Conservation (phyloP, 140 eudicot species). For the Ambrosia hybrid region DNA sequence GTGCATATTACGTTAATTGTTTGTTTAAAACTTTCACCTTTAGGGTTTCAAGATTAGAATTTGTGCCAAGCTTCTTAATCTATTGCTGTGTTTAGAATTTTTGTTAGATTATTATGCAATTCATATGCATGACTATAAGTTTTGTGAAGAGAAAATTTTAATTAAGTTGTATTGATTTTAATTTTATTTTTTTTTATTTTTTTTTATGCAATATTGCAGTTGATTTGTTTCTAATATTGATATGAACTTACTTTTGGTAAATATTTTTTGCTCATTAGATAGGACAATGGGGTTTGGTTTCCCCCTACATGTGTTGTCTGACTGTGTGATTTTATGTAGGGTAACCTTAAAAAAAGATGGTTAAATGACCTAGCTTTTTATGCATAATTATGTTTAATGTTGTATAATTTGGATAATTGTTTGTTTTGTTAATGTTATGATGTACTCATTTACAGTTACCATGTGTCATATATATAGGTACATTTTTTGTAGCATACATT, state of each 20-base stretch:
- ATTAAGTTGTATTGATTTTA: too few relatives aligned
- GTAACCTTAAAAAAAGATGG: slow-evolving; percentile 22
- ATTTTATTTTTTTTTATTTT: neutral
- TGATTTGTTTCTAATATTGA: slow-evolving; percentile 20
- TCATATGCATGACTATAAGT: slow-evolving; percentile 23
- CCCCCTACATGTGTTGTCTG: slow-evolving; percentile 35
- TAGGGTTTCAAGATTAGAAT: slow-evolving; percentile 3
- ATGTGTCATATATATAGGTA: neutral
- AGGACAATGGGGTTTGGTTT: slow-evolving; percentile 21
- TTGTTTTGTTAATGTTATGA: neutral
- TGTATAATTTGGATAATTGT: slow-evolving; percentile 8
- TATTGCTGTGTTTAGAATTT: slow-evolving; percentile 15
- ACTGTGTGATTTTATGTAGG: slow-evolving; percentile 40
- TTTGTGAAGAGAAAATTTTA: slow-evolving; percentile 3
- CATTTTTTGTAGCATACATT: neutral
- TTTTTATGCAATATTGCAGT: slow-evolving; percentile 10
- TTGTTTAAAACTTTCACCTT: neutral
- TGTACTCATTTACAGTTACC: neutral
- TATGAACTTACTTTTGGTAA: slow-evolving; percentile 9
- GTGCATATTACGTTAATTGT: neutral
- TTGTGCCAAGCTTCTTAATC: slow-evolving; percentile 22
- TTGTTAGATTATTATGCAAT: neutral
- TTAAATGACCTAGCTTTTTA: slow-evolving; percentile 5
- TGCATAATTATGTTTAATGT: neutral
- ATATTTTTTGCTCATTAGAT: slow-evolving; percentile 1